These are phyloP conservation scores for Schwanniomyces vanrijiae DNA, from an alignment of 805 yeast genomes.

Conservation along the genomic window DNA sequence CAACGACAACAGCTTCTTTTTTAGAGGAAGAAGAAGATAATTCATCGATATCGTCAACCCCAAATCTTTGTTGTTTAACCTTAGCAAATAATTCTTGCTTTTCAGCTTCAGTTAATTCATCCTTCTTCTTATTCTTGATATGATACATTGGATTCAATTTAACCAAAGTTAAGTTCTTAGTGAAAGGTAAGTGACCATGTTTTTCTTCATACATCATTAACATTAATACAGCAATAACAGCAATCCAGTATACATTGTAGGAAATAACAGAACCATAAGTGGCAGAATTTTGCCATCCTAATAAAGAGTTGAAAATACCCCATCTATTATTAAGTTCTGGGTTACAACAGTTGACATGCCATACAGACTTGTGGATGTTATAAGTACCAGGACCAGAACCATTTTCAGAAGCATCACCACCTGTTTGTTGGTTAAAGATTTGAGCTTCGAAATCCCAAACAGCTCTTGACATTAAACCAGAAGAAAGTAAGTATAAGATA, in stretches of 20 bases:
- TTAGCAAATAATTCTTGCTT: constrained; percentile 36
- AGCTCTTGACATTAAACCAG: constrained; percentile 92
- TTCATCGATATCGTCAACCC: constrained; percentile 14
- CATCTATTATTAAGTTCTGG: constrained; percentile 92
- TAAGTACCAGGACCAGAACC: constrained; percentile 97
- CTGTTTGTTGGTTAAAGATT: constrained; percentile 62
- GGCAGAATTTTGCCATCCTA: constrained; percentile 98
- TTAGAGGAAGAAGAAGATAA: constrained; percentile 1
- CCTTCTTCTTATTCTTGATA: constrained; percentile 65
- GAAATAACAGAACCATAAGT: constrained; percentile 88
- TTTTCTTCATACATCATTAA: constrained; percentile 83
- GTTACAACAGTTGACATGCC: constrained; percentile 98
- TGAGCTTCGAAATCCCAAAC: constrained; percentile 85
- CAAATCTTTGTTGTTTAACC: constrained; percentile 22
- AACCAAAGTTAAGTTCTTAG: constrained; percentile 39
- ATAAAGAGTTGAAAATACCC: constrained; percentile 92
- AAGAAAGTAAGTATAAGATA: constrained; percentile 83
- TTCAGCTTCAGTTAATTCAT: constrained; percentile 30
- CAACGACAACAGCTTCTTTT: constrained; percentile 5
- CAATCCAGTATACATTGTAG: constrained; percentile 87
- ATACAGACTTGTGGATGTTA: constrained; percentile 73
- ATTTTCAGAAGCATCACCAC: constrained; percentile 92
- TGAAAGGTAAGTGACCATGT: constrained; percentile 76
- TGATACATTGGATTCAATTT: constrained; percentile 72
- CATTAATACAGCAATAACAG: constrained; percentile 50